A percentile compares a stretch with the other conserved stretches of the same genome.
These are phyloP conservation scores for Mayamaea pseudoterrestris DNA, from an alignment of 108 stramenopile genomes.

Conservation along the genomic window DNA sequence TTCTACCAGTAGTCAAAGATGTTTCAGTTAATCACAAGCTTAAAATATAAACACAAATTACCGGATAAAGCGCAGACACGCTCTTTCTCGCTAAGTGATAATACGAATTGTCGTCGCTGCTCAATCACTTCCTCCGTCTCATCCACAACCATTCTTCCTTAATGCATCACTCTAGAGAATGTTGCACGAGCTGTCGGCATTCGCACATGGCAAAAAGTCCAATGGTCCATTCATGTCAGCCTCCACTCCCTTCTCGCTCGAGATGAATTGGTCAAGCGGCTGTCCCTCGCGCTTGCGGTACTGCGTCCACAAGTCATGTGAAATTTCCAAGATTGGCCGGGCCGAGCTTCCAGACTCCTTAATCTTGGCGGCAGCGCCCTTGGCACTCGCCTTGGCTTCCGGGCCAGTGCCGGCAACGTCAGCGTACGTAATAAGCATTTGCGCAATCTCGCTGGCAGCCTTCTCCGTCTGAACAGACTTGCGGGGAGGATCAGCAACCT, in stretches of 20 bases:
- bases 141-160: too few species aligned
- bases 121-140: too few species aligned
- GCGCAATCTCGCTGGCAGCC: constrained; percentile 65
- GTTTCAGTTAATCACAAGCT: too few species aligned
- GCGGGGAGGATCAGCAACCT: constrained; percentile 67
- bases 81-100: too few species aligned
- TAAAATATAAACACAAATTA: too few species aligned
- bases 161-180: constrained; percentile 17
- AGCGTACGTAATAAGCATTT: constrained; percentile 72
- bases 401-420: constrained; percentile 69
- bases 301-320: constrained; percentile 83
- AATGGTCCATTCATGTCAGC: constrained; percentile 83
- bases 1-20: too few species aligned
- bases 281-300: constrained; percentile 88
- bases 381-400: constrained; percentile 57
- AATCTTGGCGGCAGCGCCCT: constrained; percentile 60
- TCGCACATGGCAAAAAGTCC: constrained; percentile 81
- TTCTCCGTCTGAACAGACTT: constrained; percentile 78
- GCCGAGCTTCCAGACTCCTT: constrained; percentile 50
- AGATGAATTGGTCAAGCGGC: constrained; percentile 79
- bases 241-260: constrained; percentile 75
- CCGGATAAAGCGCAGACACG: too few species aligned
- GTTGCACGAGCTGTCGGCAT: constrained; percentile 27
- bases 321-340: constrained; percentile 75
- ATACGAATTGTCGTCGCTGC: too few species aligned